Conservation (phyloP, 1,284 basidiomycete species). For the Moesziomyces globuligerus region DNA sequence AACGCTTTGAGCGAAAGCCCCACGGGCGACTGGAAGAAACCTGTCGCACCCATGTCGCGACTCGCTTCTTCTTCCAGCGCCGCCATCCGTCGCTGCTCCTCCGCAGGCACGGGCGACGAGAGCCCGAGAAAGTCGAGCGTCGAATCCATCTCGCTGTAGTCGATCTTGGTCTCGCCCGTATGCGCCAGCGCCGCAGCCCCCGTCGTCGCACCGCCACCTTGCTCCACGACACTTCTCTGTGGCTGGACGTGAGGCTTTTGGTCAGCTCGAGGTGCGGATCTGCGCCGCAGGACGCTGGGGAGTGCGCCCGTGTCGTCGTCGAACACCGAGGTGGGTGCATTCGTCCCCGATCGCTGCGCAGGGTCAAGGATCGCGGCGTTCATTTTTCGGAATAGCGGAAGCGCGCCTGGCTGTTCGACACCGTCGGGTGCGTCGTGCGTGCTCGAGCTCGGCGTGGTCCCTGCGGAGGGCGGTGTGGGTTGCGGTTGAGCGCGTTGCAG, state of each 20-base stretch:
- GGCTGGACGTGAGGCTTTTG: too few species aligned
- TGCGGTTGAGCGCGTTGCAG: too few species aligned
- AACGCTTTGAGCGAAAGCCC: conserved; percentile 46
- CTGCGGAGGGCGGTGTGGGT: not conserved
- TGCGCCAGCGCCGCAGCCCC: conserved; percentile 2
- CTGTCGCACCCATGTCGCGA: conserved; percentile 2
- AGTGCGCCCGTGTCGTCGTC: conserved; percentile 32
- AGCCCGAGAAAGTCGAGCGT: conserved; percentile 47
- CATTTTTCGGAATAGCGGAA: conserved; percentile 32
- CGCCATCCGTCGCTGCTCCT: conserved; percentile 28
- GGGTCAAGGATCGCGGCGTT: conserved; percentile 28
- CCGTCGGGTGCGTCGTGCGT: not conserved
- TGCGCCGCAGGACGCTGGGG: conserved; percentile 28
- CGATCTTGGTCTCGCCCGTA: conserved; percentile 25
- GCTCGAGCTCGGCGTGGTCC: not conserved
- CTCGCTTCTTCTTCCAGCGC: conserved; percentile 12
- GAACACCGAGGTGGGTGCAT: conserved; percentile 43
- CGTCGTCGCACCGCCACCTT: not conserved
- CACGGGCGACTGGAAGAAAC: conserved; percentile 40
- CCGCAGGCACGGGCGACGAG: conserved; percentile 24
- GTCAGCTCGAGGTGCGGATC: conserved; percentile 1
- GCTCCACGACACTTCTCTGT: too few species aligned
- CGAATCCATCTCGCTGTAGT: conserved; percentile 47
- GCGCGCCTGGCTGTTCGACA: conserved; percentile 3
- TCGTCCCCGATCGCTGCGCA: conserved; percentile 3